Conservation (phyloP, 2,329 filamentous ascomycete genomes). For the Seiridium unicorne region DNA sequence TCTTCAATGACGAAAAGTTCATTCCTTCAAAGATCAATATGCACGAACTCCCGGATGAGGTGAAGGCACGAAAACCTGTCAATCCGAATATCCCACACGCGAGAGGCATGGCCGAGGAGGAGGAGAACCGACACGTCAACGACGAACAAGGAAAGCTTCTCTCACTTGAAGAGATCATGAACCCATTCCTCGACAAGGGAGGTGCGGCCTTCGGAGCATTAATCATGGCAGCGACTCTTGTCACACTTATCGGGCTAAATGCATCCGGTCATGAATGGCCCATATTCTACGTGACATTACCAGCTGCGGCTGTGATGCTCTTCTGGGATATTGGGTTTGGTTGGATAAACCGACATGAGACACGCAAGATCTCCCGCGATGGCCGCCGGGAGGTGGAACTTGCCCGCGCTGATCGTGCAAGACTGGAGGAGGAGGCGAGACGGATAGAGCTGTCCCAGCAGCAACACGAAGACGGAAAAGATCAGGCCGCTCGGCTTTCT, state of each 20-base stretch:
- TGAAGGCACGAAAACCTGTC: conserved; percentile 53
- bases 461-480: background rate
- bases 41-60: conserved; percentile 62
- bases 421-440: conserved; percentile 29
- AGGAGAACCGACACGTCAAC: conserved; percentile 42
- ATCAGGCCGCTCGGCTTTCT: background rate
- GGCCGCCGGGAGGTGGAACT: conserved; percentile 49
- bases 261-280: conserved; percentile 53
- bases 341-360: conserved; percentile 62
- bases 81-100: conserved; percentile 73
- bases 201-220: conserved; percentile 63
- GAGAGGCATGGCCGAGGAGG: conserved; percentile 51
- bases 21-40: conserved; percentile 67
- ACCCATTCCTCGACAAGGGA: conserved; percentile 68
- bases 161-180: conserved; percentile 71
- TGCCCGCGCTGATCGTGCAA: conserved; percentile 35
- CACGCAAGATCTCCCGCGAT: conserved; percentile 58
- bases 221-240: conserved; percentile 66
- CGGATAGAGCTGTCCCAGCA: conserved; percentile 11
- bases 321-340: conserved; percentile 65
- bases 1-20: conserved; percentile 63
- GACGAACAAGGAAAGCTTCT: conserved; percentile 53
- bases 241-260: conserved; percentile 65
- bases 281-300: conserved; percentile 68
- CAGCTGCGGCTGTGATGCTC: conserved; percentile 67